Evolutionary conservation across 1,139 yeast species (phyloP), one percentile per base, ranked within the genome.

Genomic region (Yamadazyma oceani): DNA sequence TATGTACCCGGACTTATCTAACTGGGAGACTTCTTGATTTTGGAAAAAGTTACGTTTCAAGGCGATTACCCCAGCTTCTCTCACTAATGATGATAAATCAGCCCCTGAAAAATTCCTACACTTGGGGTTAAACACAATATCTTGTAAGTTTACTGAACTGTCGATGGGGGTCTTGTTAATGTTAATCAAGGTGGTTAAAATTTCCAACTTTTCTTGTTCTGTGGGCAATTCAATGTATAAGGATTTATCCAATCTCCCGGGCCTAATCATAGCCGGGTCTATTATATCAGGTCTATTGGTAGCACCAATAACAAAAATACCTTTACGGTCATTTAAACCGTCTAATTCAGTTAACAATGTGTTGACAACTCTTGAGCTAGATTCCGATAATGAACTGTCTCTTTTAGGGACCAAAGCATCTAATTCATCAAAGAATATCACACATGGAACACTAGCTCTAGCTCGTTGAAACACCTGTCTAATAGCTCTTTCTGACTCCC

Each of bases 201-300:
- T 92, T 45, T 90, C 97, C 4, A 73, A 64, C 44, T 96, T 74
- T 58, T 92, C 98, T 5, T 66, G 72, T 0, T 80, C 78, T 5
- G 80, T 76, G 2, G 98, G 98, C 35, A 92, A 69, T 57, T 92
- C 97, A 31, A 92, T 94, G 60, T 83, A 90, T 34, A 92, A 69
- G 3, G 96, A 90, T 61, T 92, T 92, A 57, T 92, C 98, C 51
- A 92, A 72, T 58, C 98, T 78, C 2, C 98, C 98, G 0, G 98
- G 98, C 57, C 98, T 78, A 38, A 92, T 69, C 97, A 92, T 92
- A 1, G 98, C 98, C 7, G 96, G 92, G 61, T 92, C 98, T 47
- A 92, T 92, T 89, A 92, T 92, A 60, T 92, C 98, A 0, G 97
- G 97, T 58, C 98, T 76, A 55, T 92, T 92, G 0, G 98, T 92